Evolutionary conservation across 163 green algal genomes (phyloP), one percentile per base, ranked within the genome.

Genomic region (Scenedesmus sp.): DNA sequence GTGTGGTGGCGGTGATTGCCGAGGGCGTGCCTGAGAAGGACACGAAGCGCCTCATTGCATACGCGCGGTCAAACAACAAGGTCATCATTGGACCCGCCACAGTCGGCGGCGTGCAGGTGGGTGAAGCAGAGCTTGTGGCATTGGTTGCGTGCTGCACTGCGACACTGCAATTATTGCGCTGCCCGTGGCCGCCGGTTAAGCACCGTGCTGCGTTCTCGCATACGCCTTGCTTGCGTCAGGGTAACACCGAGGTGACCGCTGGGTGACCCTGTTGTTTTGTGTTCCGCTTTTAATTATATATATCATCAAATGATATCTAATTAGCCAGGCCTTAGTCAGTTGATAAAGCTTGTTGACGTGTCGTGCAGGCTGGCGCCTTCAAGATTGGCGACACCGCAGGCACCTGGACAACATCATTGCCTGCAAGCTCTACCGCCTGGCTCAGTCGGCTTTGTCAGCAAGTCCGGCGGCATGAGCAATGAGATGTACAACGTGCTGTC

Each of bases 331-430:
- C 59, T 72, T 6, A 35, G 7, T 72, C 53, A 40, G 20, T 24
- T 76, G 5, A 12, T 35, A 5, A 1, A 33, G 2, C 15, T 13
- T 81, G 13, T 49, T 43, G 35, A 16, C 68, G 44, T 59, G 4
- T 20, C 30, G 5, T 46, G 83, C 95, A 98, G 95, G 96, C 96
- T 56, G 92, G 95, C 40, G 97, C 98, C 0, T 99, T 99, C 95
- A 98, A 98, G 90, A 99, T 99, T 87, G 97, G 97, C 2, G 97
- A 99, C 93, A 99, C 97, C 3, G 97, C 96, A 6, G 97, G 97
- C 83, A 99, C 97, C 92, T 99, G 78, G 97, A 99, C 86, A 99
- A 99, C 96, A 99, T 99, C 84, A 94, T 99, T n/a, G 94, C 95
- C 33, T 99, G 97, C 96, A 98, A 98, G 94, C 95, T 99, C 86